A percentile compares a stretch with the other conserved stretches of the same genome.
These are phyloP conservation scores for Suhomyces kunorum DNA, from an alignment of 1,139 yeast genomes.

Conservation along the genomic window DNA sequence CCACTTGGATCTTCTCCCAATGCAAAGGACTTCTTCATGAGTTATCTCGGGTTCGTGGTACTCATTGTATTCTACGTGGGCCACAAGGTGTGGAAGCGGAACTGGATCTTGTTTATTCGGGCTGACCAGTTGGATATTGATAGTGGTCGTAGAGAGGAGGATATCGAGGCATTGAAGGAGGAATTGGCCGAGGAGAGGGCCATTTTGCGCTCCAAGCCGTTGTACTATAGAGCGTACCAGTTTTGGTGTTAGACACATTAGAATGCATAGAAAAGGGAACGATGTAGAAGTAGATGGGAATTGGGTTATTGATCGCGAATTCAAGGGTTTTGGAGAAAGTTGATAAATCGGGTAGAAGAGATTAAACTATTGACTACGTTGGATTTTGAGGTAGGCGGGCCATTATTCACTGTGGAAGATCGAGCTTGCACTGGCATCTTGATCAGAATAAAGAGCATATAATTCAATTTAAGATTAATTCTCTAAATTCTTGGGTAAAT, in stretches of 20 bases:
- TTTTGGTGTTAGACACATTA: slow-evolving; percentile 51
- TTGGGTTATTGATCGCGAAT: too few relatives aligned
- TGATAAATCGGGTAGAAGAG: too few relatives aligned
- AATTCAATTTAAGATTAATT: too few relatives aligned
- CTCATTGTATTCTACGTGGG: slow-evolving; percentile 39
- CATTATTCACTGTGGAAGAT: too few relatives aligned
- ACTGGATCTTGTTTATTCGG: slow-evolving; percentile 41
- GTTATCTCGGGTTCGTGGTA: slow-evolving; percentile 42
- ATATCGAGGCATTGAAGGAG: slow-evolving; percentile 63
- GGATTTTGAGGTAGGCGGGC: too few relatives aligned
- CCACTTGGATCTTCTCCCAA: slow-evolving; percentile 40
- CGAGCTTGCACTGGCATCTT: too few relatives aligned
- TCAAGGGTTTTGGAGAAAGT: too few relatives aligned
- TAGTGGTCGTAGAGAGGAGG: slow-evolving; percentile 69
- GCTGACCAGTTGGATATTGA: slow-evolving; percentile 62
- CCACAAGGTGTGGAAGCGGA: slow-evolving; percentile 44
- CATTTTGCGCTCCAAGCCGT: slow-evolving; percentile 50
- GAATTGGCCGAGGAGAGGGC: slow-evolving; percentile 66
- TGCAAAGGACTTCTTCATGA: slow-evolving; percentile 37
- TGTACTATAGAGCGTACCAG: slow-evolving; percentile 50
- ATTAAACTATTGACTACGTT: too few relatives aligned
- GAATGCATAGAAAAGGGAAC: too few relatives aligned
- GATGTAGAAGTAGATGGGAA: too few relatives aligned
- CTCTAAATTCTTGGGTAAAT: too few relatives aligned
- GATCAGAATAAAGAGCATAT: too few relatives aligned